A percentile compares a stretch with the other conserved stretches of the same genome.
Conservation (phyloP, 1,284 basidiomycete species). For the Rhodotorula sp. region DNA sequence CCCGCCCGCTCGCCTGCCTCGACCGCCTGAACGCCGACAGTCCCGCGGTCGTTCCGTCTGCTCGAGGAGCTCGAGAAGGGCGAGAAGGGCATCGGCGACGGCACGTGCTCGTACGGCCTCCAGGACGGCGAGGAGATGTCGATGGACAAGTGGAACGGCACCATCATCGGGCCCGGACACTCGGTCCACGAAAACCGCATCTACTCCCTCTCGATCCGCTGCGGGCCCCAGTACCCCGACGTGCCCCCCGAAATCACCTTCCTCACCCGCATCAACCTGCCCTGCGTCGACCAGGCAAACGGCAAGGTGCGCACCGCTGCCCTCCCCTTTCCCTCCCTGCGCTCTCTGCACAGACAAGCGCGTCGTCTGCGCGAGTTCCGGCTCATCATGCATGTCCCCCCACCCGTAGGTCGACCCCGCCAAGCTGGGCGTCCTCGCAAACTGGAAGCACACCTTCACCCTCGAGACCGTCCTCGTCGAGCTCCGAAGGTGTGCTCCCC, state of each 20-base stretch:
- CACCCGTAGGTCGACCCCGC: slow-evolving; percentile 73
- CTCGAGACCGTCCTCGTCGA: slow-evolving; percentile 88
- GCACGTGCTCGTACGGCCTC: slow-evolving; percentile 88
- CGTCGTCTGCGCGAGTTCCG: too few species aligned
- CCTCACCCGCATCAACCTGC: slow-evolving; percentile 88
- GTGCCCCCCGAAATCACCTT: slow-evolving; percentile 76
- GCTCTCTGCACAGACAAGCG: too few species aligned
- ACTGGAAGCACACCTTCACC: slow-evolving; percentile 73
- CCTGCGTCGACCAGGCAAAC: slow-evolving; percentile 75
- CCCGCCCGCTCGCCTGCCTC: background rate
- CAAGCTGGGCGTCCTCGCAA: slow-evolving; percentile 68
- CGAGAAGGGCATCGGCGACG: slow-evolving; percentile 98
- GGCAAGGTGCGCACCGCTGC: too few species aligned
- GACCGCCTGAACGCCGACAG: slow-evolving; percentile 55
- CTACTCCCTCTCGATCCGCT: slow-evolving; percentile 90
- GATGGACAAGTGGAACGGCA: slow-evolving; percentile 99
- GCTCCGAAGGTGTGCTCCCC: slow-evolving; percentile 72
- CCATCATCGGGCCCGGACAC: slow-evolving; percentile 96
- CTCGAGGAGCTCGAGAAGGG: slow-evolving; percentile 99
- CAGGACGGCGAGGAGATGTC: slow-evolving; percentile 85
- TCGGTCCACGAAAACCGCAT: slow-evolving; percentile 98
- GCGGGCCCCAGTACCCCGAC: slow-evolving; percentile 81
- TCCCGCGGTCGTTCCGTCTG: slow-evolving; percentile 93
- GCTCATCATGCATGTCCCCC: too few species aligned
- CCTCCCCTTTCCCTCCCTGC: too few species aligned